Conservation (phyloP, 805 yeast species). For the Starmerella gropengiesseri region DNA sequence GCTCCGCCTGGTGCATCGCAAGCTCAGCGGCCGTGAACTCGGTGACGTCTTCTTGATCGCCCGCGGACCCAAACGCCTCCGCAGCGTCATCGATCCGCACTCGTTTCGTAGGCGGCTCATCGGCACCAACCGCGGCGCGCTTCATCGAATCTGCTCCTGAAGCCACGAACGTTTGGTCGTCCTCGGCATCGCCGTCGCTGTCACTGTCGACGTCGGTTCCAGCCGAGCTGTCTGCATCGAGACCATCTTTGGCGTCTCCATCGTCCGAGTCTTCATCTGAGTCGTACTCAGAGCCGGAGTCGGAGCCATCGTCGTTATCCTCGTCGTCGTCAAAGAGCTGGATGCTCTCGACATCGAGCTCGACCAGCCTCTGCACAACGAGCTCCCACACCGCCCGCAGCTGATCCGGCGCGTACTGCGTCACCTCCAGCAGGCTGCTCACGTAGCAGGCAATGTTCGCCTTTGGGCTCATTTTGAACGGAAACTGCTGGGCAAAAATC, state of each 20-base stretch:
- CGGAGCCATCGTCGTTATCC: slow-evolving; percentile 27
- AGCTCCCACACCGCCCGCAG: slow-evolving; percentile 68
- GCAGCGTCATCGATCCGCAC: not conserved
- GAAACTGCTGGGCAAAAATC: slow-evolving; percentile 52
- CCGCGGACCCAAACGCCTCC: too few relatives aligned
- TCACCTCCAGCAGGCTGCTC: slow-evolving; percentile 46
- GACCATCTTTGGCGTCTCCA: not conserved
- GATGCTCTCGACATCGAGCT: slow-evolving; percentile 65
- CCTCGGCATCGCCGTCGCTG: not conserved
- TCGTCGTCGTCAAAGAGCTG: slow-evolving; percentile 24
- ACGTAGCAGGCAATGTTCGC: slow-evolving; percentile 42
- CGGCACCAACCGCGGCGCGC: slow-evolving; percentile 26
- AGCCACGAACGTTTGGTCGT: slow-evolving; percentile 24
- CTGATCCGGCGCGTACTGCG: slow-evolving; percentile 65
- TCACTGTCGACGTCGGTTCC: slow-evolving; percentile 24
- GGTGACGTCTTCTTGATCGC: too few relatives aligned
- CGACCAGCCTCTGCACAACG: slow-evolving; percentile 67
- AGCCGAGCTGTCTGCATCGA: slow-evolving; percentile 11
- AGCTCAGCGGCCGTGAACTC: slow-evolving; percentile 29
- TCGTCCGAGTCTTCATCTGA: slow-evolving; percentile 23
- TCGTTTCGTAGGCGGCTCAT: slow-evolving; percentile 1
- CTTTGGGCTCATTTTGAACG: slow-evolving; percentile 58
- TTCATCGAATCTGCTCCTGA: slow-evolving; percentile 22
- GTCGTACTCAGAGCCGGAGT: slow-evolving; percentile 29
- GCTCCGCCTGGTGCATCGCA: slow-evolving; percentile 34